phyloP scores from a whole-genome alignment of 352 stramenopile species.

The Achlya hypogyna region DNA sequence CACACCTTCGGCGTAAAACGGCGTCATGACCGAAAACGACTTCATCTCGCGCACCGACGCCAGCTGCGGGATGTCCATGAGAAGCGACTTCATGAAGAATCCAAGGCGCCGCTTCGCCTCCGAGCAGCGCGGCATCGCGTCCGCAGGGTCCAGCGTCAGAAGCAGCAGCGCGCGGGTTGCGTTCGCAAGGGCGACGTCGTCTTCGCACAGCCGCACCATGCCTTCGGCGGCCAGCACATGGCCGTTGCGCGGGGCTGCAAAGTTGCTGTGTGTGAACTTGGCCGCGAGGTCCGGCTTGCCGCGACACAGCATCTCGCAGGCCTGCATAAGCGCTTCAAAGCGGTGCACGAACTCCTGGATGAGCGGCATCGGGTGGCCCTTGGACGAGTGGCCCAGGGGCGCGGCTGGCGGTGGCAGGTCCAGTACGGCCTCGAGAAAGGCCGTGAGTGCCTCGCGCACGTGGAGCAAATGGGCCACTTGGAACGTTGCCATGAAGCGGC shows the following conservation, averaged over 20 bases:
- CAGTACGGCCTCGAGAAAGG: constrained; percentile 66
- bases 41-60: constrained; percentile 66
- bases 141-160: constrained; percentile 55
- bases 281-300: constrained; percentile 4
- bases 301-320: constrained; percentile 26
- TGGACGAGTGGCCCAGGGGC: constrained; percentile 39
- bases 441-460: constrained; percentile 46
- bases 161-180: constrained; percentile 60
- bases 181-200: constrained; percentile 65
- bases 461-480: constrained; percentile 42
- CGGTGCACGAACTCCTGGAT: constrained; percentile 69
- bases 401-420: constrained; percentile 54
- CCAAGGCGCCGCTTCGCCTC: constrained; percentile 65
- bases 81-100: constrained; percentile 73
- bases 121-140: constrained; percentile 59
- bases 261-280: constrained; percentile 66
- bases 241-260: constrained; percentile 66
- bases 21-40: constrained; percentile 74
- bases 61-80: constrained; percentile 72
- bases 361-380: constrained; percentile 61
- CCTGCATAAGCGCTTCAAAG: constrained; percentile 58
- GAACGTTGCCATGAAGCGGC: constrained; percentile 60
- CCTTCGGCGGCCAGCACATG: constrained; percentile 66
- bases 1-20: constrained; percentile 68
- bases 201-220: constrained; percentile 68